These are phyloP conservation scores for Cornus kousa DNA, from an alignment of 148 eudicot species.

Conservation along the genomic window DNA sequence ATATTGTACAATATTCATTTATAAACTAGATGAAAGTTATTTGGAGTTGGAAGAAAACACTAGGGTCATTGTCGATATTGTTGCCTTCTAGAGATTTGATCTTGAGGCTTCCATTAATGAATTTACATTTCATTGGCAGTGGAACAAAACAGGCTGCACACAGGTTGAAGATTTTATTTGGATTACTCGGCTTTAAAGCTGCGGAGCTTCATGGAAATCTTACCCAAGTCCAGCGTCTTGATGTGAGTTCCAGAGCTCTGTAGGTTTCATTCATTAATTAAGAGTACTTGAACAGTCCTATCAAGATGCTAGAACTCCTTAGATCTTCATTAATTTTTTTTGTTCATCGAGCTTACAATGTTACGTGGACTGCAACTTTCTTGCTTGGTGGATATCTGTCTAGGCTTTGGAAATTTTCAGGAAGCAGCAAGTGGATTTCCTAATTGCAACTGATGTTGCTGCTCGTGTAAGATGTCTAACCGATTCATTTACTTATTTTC, in stretches of 20 bases:
- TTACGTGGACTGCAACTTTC: background rate
- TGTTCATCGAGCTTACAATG: background rate
- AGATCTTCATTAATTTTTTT: background rate
- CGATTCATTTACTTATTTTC: background rate
- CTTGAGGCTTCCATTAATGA: background rate
- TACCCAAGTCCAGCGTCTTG: constrained; percentile 90
- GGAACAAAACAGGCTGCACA: constrained; percentile 92
- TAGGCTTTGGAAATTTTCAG: constrained; percentile 77
- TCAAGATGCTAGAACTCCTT: background rate
- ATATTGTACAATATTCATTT: background rate
- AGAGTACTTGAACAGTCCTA: background rate
- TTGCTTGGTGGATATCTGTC: background rate
- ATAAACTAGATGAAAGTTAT: constrained; percentile 1
- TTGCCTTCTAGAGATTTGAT: background rate
- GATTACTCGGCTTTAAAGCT: constrained; percentile 83
- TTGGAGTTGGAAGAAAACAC: background rate
- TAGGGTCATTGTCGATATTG: background rate
- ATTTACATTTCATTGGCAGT: constrained; percentile 36
- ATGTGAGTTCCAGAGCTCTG: constrained; percentile 31
- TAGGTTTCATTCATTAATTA: background rate
- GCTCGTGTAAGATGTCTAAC: constrained; percentile 57
- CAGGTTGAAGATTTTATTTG: constrained; percentile 90
- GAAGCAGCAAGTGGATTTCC: constrained; percentile 84
- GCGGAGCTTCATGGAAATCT: constrained; percentile 90
- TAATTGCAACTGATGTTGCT: constrained; percentile 90